Conservation (phyloP, 805 yeast genomes). For the Lipomyces spencermartinsiae region DNA sequence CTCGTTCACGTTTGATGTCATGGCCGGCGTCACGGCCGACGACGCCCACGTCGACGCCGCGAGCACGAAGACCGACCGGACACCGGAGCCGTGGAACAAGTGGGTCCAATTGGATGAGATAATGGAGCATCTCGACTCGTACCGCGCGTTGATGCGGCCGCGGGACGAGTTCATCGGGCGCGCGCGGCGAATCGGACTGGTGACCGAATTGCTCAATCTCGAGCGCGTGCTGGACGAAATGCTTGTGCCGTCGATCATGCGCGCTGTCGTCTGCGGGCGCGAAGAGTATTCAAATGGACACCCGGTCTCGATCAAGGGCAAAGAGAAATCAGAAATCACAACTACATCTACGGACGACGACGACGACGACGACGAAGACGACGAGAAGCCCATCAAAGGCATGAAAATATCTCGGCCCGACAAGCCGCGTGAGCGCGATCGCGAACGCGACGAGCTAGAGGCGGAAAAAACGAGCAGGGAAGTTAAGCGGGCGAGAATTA, state of each 20-base stretch:
- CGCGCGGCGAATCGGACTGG: background rate
- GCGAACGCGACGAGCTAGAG: conserved; percentile 5
- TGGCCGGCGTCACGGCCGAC: conserved; percentile 7
- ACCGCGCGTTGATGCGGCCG: conserved; percentile 12
- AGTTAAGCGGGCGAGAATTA: conserved; percentile 28
- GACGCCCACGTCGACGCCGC: background rate
- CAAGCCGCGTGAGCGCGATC: background rate
- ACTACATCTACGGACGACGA: too few species aligned
- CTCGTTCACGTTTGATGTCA: conserved; percentile 23
- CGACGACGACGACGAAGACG: background rate
- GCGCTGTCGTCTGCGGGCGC: conserved; percentile 11
- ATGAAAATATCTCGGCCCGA: conserved; percentile 5
- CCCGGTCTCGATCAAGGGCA: background rate
- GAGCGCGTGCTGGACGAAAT: background rate
- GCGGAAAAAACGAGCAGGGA: conserved; percentile 17
- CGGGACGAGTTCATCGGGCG: conserved; percentile 23
- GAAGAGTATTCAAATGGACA: background rate
- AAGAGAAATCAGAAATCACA: background rate
- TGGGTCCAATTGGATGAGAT: conserved; percentile 24
- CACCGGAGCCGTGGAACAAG: conserved; percentile 21
- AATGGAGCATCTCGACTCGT: conserved; percentile 11
- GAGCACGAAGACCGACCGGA: background rate
- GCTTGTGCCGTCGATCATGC: background rate
- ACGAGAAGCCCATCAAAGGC: background rate
- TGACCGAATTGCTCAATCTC: background rate